Conservation (phyloP, 2,329 filamentous ascomycete species). For the Aspergillus eucalypticola region DNA sequence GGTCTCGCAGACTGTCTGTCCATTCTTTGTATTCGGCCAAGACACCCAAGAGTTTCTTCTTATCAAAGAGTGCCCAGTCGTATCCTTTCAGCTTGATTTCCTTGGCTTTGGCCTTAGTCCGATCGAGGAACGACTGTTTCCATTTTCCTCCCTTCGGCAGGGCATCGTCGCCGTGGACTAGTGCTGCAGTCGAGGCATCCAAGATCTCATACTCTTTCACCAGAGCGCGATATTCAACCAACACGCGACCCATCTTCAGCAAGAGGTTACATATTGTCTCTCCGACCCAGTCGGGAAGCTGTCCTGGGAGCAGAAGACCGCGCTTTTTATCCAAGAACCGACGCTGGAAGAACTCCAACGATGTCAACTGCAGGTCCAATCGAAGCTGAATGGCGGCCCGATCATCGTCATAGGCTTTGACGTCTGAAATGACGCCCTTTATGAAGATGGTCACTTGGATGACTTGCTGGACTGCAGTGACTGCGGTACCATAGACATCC, state of each 20-base stretch:
- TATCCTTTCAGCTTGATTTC: constrained; percentile 28
- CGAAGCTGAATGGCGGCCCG: constrained; percentile 26
- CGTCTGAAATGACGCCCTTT: constrained; percentile 31
- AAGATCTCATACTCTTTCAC: neutral
- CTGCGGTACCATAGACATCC: constrained; percentile 32
- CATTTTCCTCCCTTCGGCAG: constrained; percentile 16
- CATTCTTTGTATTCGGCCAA: constrained; percentile 30
- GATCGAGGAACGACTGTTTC: constrained; percentile 25
- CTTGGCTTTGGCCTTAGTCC: constrained; percentile 26
- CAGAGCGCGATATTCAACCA: neutral
- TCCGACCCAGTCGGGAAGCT: constrained; percentile 10
- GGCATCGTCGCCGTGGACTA: neutral
- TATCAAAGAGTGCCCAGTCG: constrained; percentile 37
- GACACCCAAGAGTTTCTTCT: constrained; percentile 27
- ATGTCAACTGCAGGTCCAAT: constrained; percentile 27
- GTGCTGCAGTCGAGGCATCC: neutral
- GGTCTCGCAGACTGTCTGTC: constrained; percentile 27
- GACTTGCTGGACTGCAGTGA: constrained; percentile 29
- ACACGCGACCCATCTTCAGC: neutral
- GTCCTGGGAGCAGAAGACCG: constrained; percentile 26
- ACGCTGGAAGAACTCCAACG: constrained; percentile 27
- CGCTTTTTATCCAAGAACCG: constrained; percentile 26
- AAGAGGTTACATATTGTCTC: constrained; percentile 3
- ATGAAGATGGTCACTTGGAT: constrained; percentile 34
- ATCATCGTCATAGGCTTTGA: constrained; percentile 30